phyloP scores from a whole-genome alignment of 2,329 filamentous ascomycete species.

The Coniella vitis region DNA sequence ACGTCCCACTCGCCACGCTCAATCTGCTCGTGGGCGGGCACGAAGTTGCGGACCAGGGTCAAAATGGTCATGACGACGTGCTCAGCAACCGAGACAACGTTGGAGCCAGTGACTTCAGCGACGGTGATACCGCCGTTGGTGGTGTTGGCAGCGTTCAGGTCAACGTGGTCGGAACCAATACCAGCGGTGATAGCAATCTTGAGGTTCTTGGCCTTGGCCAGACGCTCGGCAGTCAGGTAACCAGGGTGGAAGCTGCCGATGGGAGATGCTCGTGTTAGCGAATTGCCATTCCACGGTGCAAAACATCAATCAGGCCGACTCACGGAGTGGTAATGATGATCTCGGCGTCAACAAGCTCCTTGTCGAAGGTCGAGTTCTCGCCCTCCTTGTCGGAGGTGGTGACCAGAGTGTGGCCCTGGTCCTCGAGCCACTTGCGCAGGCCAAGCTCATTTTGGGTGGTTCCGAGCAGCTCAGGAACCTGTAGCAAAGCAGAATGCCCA shows the following conservation, averaged over 20 bases:
- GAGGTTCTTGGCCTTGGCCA: constrained; percentile 97
- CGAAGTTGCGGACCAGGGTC: constrained; percentile 92
- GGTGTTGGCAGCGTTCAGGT: constrained; percentile 93
- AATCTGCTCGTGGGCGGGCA: constrained; percentile 93
- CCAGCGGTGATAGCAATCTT: constrained; percentile 96
- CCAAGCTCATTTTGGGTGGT: constrained; percentile 98
- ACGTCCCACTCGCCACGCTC: constrained; percentile 89
- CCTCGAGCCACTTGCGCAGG: constrained; percentile 94
- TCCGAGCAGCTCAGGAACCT: constrained; percentile 77
- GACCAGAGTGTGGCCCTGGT: constrained; percentile 90
- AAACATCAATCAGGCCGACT: constrained; percentile 20
- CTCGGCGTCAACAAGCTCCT: constrained; percentile 93
- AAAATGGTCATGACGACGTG: constrained; percentile 99
- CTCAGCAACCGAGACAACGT: constrained; percentile 97
- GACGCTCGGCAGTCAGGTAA: constrained; percentile 92
- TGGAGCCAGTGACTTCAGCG: constrained; percentile 94
- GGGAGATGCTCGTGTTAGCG: too few species aligned
- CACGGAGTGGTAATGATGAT: constrained; percentile 99
- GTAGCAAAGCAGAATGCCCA: constrained; percentile 1
- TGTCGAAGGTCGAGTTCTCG: constrained; percentile 85
- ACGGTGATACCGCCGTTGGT: constrained; percentile 97
- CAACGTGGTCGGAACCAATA: constrained; percentile 97
- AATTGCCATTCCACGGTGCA: too few species aligned
- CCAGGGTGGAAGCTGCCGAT: constrained; percentile 82
- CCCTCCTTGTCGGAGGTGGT: constrained; percentile 98